These are phyloP conservation scores for Puccinia coronata DNA, from an alignment of 1,284 basidiomycete species.

Conservation along the genomic window DNA sequence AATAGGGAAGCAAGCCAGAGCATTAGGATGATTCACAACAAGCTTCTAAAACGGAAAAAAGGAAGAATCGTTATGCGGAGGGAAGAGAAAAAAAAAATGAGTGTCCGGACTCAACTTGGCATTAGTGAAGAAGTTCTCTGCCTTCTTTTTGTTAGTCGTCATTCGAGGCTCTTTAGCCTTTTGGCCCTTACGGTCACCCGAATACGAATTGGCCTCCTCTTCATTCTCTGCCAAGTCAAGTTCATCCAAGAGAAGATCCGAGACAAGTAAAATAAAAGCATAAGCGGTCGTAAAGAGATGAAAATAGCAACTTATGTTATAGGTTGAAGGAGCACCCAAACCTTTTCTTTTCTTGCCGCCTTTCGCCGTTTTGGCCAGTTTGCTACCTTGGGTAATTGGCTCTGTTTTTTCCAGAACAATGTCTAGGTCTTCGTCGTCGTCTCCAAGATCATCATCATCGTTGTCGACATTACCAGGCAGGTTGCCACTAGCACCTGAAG, in stretches of 20 bases:
- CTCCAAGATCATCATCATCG: conserved; percentile 20
- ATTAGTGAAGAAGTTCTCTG: conserved; percentile 48
- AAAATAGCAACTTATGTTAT: background rate
- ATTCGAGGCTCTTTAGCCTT: conserved; percentile 41
- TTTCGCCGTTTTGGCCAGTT: conserved; percentile 1
- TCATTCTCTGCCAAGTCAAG: background rate
- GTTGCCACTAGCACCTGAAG: background rate
- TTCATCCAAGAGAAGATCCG: background rate
- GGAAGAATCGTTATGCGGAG: too few species aligned
- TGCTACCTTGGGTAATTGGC: background rate
- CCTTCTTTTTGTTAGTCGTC: conserved; percentile 48
- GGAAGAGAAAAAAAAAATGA: background rate
- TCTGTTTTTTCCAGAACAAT: conserved; percentile 15
- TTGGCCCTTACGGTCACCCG: background rate
- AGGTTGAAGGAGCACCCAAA: background rate
- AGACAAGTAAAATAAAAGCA: background rate
- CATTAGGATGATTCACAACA: background rate
- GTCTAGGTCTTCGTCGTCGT: conserved; percentile 38
- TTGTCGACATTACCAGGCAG: background rate
- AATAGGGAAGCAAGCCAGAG: background rate
- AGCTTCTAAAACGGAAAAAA: background rate
- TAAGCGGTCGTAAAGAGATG: background rate
- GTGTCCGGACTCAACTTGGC: conserved; percentile 40
- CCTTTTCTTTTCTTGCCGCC: conserved; percentile 33
- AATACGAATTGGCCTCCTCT: background rate